Evolutionary conservation across 2,329 filamentous ascomycete species (phyloP).

Genomic region (Zasmidium cellare): DNA sequence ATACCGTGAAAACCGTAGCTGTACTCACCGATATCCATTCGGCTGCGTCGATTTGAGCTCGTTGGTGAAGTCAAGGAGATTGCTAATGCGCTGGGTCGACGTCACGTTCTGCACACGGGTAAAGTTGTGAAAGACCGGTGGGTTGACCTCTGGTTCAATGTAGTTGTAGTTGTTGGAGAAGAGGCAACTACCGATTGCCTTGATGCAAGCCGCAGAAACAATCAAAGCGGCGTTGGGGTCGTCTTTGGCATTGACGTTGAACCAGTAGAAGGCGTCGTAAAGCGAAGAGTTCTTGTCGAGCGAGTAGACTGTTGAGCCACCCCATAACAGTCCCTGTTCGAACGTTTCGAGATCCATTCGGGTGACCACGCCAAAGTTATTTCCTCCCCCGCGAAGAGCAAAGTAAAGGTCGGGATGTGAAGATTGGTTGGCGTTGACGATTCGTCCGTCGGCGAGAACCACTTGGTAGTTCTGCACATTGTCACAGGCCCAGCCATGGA

Average conservation of each 20-base stretch:
- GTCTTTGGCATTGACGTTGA: slow-evolving; percentile 8
- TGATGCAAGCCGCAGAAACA: slow-evolving; percentile 4
- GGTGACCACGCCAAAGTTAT: slow-evolving; percentile 33
- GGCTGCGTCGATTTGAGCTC: slow-evolving; percentile 13
- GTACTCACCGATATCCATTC: not conserved
- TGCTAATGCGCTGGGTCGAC: slow-evolving; percentile 8
- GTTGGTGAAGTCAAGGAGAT: slow-evolving; percentile 4
- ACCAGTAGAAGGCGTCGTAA: slow-evolving; percentile 13
- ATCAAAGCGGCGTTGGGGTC: slow-evolving; percentile 8
- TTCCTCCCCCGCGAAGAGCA: slow-evolving; percentile 28
- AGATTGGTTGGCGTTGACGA: slow-evolving; percentile 24
- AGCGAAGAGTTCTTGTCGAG: slow-evolving; percentile 4
- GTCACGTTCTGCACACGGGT: slow-evolving; percentile 1
- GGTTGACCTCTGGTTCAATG: slow-evolving; percentile 2
- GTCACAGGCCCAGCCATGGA: slow-evolving; percentile 33
- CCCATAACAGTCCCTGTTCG: slow-evolving; percentile 20
- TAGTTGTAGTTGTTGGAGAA: slow-evolving; percentile 12
- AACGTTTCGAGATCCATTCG: slow-evolving; percentile 26
- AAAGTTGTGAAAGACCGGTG: slow-evolving; percentile 10
- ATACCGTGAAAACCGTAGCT: not conserved
- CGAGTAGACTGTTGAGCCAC: slow-evolving; percentile 10
- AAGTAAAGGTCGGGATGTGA: slow-evolving; percentile 25
- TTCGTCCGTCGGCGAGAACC: slow-evolving; percentile 25
- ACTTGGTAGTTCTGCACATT: slow-evolving; percentile 31
- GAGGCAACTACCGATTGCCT: slow-evolving; percentile 1